phyloP scores from a whole-genome alignment of 192 early-diverging fungal genomes.

The Coemansia sp. region DNA sequence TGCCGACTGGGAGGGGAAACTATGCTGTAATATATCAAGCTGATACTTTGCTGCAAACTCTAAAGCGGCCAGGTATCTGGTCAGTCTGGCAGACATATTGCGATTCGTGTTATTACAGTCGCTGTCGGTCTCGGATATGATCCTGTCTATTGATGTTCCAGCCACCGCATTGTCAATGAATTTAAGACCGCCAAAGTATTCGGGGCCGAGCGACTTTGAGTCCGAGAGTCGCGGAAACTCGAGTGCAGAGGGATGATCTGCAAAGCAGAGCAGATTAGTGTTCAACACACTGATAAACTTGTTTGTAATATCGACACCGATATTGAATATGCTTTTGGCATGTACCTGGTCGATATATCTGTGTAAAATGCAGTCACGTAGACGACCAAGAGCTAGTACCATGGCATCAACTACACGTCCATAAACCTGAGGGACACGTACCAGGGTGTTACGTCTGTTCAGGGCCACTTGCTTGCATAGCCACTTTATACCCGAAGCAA shows the following conservation, averaged over 20 bases:
- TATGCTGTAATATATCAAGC: constrained; percentile 16
- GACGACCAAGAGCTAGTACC: constrained; percentile 17
- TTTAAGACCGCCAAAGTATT: constrained; percentile 14
- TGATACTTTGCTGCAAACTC: constrained; percentile 33
- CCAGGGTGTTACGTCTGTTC: constrained; percentile 9
- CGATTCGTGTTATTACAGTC: too few relatives aligned
- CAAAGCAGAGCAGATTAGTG: background rate
- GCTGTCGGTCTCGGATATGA: too few relatives aligned
- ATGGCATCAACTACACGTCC: constrained; percentile 9
- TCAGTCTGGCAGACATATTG: constrained; percentile 4
- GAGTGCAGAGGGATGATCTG: background rate
- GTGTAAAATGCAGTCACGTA: constrained; percentile 20
- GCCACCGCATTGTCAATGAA: constrained; percentile 5
- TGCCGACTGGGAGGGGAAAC: constrained; percentile 2
- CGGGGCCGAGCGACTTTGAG: background rate
- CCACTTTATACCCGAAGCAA: constrained; percentile 31
- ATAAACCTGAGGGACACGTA: constrained; percentile 13
- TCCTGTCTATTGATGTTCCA: constrained; percentile 18
- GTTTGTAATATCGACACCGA: constrained; percentile 21
- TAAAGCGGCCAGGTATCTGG: constrained; percentile 22
- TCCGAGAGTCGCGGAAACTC: constrained; percentile 5
- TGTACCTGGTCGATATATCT: too few relatives aligned
- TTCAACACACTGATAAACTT: constrained; percentile 16
- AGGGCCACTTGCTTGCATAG: constrained; percentile 17
- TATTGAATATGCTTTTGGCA: too few relatives aligned